Conservation (phyloP, 176 grass and related monocot species). For the Zizania latifolia region DNA sequence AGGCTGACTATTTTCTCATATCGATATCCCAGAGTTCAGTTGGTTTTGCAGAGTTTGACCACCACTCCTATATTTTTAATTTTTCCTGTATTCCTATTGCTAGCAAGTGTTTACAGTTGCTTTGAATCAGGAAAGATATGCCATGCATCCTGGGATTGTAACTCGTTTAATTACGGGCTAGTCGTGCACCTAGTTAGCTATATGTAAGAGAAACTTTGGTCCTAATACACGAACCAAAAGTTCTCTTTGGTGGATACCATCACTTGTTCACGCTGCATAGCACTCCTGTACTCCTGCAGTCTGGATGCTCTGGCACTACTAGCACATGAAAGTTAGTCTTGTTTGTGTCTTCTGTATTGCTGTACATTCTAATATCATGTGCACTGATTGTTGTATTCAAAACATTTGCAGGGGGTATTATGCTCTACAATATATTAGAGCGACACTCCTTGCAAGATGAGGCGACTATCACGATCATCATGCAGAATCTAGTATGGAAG, state of each 20-base stretch:
- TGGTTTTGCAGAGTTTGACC: neutral
- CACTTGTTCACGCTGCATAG: too few relatives aligned
- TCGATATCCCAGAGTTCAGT: neutral
- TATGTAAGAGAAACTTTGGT: neutral
- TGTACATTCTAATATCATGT: neutral
- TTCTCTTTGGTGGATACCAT: neutral
- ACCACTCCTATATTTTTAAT: neutral
- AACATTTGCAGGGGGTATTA: neutral
- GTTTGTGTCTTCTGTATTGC: neutral
- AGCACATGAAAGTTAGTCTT: too few relatives aligned
- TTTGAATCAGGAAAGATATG: neutral
- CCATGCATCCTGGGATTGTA: too few relatives aligned
- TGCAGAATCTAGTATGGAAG: too few relatives aligned
- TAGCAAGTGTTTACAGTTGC: neutral
- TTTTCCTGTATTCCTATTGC: neutral
- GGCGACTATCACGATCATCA: too few relatives aligned
- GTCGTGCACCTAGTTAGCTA: neutral
- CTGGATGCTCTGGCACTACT: too few relatives aligned
- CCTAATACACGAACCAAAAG: neutral
- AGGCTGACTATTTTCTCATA: neutral
- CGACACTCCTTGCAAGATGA: too few relatives aligned
- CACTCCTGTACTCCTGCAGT: too few relatives aligned
- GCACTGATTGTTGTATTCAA: neutral
- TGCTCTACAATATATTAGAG: neutral
- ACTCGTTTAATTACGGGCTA: neutral